A percentile compares a stretch with the other conserved stretches of the same genome.
phyloP scores from a whole-genome alignment of 768 basidiomycete species.

The Lactifluus pinguis region DNA sequence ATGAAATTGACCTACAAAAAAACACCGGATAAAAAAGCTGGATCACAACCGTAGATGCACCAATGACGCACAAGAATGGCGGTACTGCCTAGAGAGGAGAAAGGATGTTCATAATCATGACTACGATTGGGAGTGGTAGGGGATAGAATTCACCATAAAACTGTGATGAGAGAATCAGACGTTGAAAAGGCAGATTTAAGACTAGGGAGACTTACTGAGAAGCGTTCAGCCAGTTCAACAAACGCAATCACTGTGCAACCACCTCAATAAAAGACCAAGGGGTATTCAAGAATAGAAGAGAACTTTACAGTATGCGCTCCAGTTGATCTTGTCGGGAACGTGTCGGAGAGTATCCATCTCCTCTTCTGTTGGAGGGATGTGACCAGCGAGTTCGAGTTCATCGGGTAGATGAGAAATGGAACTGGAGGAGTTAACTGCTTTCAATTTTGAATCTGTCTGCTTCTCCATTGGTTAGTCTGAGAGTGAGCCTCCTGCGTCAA shows the following conservation, averaged over 20 bases:
- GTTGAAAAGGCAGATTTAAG: neutral
- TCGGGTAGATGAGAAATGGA: neutral
- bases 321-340: slow-evolving; percentile 21
- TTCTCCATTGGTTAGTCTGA: slow-evolving; percentile 8
- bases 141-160: slow-evolving; percentile 10
- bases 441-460: neutral
- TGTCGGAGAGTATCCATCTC: slow-evolving; percentile 20
- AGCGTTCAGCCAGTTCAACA: slow-evolving; percentile 25
- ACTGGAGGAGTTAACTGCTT: neutral
- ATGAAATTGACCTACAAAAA: slow-evolving; percentile 23
- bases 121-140: neutral
- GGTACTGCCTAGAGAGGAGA: slow-evolving; percentile 11
- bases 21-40: neutral
- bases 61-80: slow-evolving; percentile 12
- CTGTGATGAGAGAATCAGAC: slow-evolving; percentile 8
- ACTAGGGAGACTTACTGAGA: slow-evolving; percentile 19
- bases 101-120: neutral
- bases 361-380: slow-evolving; percentile 20
- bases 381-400: slow-evolving; percentile 6
- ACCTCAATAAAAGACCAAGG: neutral
- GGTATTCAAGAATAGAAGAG: too few species aligned
- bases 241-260: slow-evolving; percentile 21
- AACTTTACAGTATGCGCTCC: slow-evolving; percentile 16
- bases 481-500: too few species aligned
- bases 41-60: neutral